phyloP scores from a whole-genome alignment of 371 early-diverging fungal species.

The Blakeslea trispora region DNA sequence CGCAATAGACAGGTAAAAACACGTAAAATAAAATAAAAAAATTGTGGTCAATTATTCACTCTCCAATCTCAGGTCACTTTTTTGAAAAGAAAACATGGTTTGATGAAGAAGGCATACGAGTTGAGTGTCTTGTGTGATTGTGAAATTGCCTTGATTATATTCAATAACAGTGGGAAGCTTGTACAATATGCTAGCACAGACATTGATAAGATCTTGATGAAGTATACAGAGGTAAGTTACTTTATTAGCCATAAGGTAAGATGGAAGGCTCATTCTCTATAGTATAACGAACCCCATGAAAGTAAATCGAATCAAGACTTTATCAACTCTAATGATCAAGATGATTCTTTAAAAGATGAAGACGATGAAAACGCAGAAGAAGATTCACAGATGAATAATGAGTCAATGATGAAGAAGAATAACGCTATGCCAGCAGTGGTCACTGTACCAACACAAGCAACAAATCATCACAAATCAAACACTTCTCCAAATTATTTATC shows the following conservation, averaged over 20 bases:
- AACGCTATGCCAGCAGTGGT: slow-evolving; percentile 19
- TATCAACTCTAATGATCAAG: slow-evolving; percentile 22
- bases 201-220: slow-evolving; percentile 89
- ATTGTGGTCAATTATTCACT: background rate
- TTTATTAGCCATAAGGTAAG: background rate
- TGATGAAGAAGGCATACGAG: slow-evolving; percentile 99
- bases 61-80: slow-evolving; percentile 20
- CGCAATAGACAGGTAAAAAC: slow-evolving; percentile 84
- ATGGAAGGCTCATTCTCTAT: background rate
- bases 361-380: slow-evolving; percentile 18
- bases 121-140: slow-evolving; percentile 95
- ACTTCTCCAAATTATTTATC: background rate
- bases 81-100: slow-evolving; percentile 56
- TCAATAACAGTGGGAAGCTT: slow-evolving; percentile 89
- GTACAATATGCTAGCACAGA: slow-evolving; percentile 91
- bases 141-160: slow-evolving; percentile 94
- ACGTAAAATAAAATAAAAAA: background rate
- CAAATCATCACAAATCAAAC: slow-evolving; percentile 18
- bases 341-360: slow-evolving; percentile 26
- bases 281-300: slow-evolving; percentile 52
- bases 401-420: slow-evolving; percentile 6
- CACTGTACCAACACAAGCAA: slow-evolving; percentile 26
- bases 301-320: slow-evolving; percentile 50
- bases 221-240: slow-evolving; percentile 89
- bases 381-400: slow-evolving; percentile 12